Percentiles rank a stretch among this genome's conserved stretches.
Evolutionary conservation across 1,139 yeast species (phyloP).

Genomic region (Sugiyamaella novakii): DNA sequence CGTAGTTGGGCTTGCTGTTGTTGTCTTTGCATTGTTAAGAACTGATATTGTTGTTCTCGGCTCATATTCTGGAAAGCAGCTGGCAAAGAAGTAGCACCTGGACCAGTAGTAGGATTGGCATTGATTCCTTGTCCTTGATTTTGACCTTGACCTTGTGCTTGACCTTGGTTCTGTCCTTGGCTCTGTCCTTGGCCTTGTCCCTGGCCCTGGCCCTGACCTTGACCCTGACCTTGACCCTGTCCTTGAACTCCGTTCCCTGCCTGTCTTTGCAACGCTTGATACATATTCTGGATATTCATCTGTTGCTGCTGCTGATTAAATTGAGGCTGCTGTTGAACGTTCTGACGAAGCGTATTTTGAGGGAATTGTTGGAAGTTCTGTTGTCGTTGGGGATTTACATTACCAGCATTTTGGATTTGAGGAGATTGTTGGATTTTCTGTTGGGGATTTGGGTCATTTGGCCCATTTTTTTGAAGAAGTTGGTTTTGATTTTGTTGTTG

Average conservation of each 20-base stretch:
- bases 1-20: slow-evolving; percentile 22
- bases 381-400: slow-evolving; percentile 15
- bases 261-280: slow-evolving; percentile 14
- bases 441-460: slow-evolving; percentile 1
- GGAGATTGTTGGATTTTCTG: slow-evolving; percentile 7
- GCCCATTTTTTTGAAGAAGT: slow-evolving; percentile 25
- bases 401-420: slow-evolving; percentile 10
- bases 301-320: slow-evolving; percentile 13
- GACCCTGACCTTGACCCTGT: background rate
- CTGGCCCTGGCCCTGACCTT: slow-evolving; percentile 13
- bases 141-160: slow-evolving; percentile 5
- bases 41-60: slow-evolving; percentile 31
- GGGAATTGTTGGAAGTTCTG: slow-evolving; percentile 14
- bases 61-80: slow-evolving; percentile 27
- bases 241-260: background rate
- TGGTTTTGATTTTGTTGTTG: slow-evolving; percentile 24
- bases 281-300: slow-evolving; percentile 16
- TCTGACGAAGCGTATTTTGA: background rate
- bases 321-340: slow-evolving; percentile 9
- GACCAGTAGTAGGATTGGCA: slow-evolving; percentile 1
- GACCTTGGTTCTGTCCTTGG: slow-evolving; percentile 1
- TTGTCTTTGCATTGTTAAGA: slow-evolving; percentile 28
- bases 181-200: slow-evolving; percentile 14
- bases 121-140: slow-evolving; percentile 1
- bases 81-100: slow-evolving; percentile 2